These are phyloP conservation scores for Xylariaceae sp. DNA, from an alignment of 2,329 filamentous ascomycete genomes.

Conservation along the genomic window DNA sequence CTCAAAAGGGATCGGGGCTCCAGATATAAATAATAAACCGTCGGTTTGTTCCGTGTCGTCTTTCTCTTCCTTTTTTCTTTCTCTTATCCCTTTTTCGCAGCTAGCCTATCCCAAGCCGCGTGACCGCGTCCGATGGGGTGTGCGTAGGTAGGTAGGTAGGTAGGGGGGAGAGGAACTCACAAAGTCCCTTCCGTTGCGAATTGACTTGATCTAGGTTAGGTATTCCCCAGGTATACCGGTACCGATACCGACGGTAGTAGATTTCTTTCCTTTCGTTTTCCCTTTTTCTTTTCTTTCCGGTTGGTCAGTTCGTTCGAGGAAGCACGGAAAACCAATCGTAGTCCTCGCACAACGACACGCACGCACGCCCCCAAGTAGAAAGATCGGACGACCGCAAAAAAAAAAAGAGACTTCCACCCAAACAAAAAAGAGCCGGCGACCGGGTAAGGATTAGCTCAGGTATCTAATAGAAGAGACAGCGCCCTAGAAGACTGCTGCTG, in stretches of 20 bases:
- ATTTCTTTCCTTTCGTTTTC: not conserved
- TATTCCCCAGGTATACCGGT: not conserved
- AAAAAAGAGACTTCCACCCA: too few species aligned
- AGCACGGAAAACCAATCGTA: too few species aligned
- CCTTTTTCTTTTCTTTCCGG: not conserved
- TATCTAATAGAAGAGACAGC: not conserved
- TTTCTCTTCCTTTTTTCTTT: not conserved
- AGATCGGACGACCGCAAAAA: conserved; percentile 13
- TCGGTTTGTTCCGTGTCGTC: not conserved
- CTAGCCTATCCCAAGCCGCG: not conserved
- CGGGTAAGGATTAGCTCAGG: conserved; percentile 29
- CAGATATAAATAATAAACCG: conserved; percentile 15
- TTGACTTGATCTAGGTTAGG: not conserved
- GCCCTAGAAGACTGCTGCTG: conserved; percentile 22
- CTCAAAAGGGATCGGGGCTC: not conserved
- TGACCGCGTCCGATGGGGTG: not conserved
- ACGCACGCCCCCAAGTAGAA: not conserved
- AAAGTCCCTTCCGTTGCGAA: not conserved
- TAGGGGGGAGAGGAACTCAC: not conserved
- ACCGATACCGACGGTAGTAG: not conserved
- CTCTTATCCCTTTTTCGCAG: conserved; percentile 15
- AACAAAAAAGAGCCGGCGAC: conserved; percentile 13
- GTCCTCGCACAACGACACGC: too few species aligned
- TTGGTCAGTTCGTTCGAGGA: not conserved
- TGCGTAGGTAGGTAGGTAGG: too few species aligned